A percentile compares a stretch with the other conserved stretches of the same genome.
Conservation (phyloP, 108 stramenopile species). For the Seminavis robusta region DNA sequence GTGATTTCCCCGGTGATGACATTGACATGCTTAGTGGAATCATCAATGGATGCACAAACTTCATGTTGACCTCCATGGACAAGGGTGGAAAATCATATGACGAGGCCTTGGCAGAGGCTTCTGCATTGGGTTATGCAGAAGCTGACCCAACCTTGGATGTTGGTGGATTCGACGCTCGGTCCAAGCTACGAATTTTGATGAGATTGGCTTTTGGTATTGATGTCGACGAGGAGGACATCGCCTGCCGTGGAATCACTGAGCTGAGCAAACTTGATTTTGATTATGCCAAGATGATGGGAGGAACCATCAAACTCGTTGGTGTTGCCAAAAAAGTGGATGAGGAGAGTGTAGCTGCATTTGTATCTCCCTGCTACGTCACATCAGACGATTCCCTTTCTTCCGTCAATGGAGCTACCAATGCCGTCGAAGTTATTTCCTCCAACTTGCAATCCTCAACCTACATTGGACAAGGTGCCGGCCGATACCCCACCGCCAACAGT, state of each 20-base stretch:
- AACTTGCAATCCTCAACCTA: constrained; percentile 74
- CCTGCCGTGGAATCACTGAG: constrained; percentile 83
- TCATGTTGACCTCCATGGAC: constrained; percentile 98
- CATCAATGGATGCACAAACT: constrained; percentile 98
- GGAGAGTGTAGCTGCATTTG: constrained; percentile 72
- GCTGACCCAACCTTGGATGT: constrained; percentile 94
- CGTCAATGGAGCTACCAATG: constrained; percentile 85
- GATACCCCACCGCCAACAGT: constrained; percentile 87
- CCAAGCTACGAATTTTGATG: constrained; percentile 87
- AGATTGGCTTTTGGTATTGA: constrained; percentile 83
- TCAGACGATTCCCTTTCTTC: constrained; percentile 63
- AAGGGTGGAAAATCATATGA: constrained; percentile 86
- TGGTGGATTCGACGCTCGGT: constrained; percentile 87
- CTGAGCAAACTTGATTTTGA: constrained; percentile 84
- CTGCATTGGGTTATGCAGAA: constrained; percentile 90
- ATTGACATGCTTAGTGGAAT: constrained; percentile 82
- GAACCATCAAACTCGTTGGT: constrained; percentile 84
- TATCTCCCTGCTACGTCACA: constrained; percentile 79
- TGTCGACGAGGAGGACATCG: constrained; percentile 78
- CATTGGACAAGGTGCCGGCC: constrained; percentile 87
- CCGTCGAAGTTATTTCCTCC: constrained; percentile 71
- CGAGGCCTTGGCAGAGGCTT: constrained; percentile 85
- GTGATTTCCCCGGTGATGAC: constrained; percentile 90
- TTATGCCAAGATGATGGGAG: constrained; percentile 89
- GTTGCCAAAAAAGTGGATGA: constrained; percentile 60